Evolutionary conservation across 441 rosid species (phyloP).

Genomic region (California macrophylla): DNA sequence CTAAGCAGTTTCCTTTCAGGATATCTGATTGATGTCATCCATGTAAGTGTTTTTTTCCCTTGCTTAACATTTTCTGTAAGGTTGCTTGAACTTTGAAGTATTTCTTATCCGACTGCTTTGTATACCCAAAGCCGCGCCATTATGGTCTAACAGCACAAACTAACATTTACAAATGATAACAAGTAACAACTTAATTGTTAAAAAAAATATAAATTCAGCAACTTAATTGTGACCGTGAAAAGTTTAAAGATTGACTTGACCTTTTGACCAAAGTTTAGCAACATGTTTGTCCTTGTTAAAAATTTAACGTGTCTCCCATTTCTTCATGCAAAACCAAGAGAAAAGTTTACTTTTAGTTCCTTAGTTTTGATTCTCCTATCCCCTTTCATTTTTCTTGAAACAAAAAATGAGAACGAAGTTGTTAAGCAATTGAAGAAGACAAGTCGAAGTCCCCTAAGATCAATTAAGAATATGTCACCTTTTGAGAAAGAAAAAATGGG

Average conservation of each 20-base stretch:
- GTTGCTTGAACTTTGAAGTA: not conserved
- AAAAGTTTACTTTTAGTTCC: not conserved
- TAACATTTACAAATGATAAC: not conserved
- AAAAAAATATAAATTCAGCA: not conserved
- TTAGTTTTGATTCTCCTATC: not conserved
- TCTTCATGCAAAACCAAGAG: not conserved
- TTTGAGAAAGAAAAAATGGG: not conserved
- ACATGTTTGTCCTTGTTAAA: not conserved
- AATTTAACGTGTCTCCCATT: not conserved
- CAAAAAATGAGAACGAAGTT: not conserved
- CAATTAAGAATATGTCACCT: not conserved
- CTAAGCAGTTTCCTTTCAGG: constrained; percentile 45
- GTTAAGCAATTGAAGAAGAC: not conserved
- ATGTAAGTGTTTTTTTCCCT: constrained; percentile 33
- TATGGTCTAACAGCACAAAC: no score
- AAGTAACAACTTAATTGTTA: not conserved
- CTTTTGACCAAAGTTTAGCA: no score
- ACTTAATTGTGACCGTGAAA: not conserved
- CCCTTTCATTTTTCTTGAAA: not conserved
- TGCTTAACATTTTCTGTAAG: not conserved
- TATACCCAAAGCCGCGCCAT: not conserved
- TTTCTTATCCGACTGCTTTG: constrained; percentile 1
- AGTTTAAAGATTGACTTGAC: no score
- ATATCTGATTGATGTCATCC: constrained; percentile 50
- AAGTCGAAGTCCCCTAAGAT: not conserved